Evolutionary conservation across 345 rosid species (phyloP).

Genomic region (Balakata baccata): DNA sequence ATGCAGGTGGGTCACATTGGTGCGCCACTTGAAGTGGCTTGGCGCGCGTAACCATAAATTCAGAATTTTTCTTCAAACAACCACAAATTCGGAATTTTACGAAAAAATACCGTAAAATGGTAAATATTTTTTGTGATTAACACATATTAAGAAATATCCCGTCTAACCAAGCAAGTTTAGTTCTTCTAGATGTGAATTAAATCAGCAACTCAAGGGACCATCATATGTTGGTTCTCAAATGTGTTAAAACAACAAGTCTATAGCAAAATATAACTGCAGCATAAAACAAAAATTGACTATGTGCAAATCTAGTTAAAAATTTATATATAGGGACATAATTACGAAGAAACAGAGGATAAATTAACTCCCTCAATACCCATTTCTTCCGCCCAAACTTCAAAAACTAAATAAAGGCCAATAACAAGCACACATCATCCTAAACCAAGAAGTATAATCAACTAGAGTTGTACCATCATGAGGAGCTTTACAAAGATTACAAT

Average conservation of each 20-base stretch:
- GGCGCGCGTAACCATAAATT: too few relatives aligned
- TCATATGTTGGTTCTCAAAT: neutral
- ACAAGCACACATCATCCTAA: neutral
- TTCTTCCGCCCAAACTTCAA: neutral
- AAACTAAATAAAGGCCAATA: neutral
- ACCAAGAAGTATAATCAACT: neutral
- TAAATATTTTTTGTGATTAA: too few relatives aligned
- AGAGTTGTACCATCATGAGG: slow-evolving; percentile 66
- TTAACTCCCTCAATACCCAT: neutral
- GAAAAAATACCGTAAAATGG: too few relatives aligned
- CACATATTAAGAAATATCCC: too few relatives aligned
- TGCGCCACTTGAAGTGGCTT: too few relatives aligned
- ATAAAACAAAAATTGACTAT: neutral
- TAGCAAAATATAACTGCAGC: neutral
- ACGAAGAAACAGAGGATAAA: neutral
- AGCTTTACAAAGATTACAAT: slow-evolving; percentile 67
- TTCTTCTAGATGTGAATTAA: neutral
- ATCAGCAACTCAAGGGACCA: neutral
- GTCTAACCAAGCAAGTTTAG: neutral
- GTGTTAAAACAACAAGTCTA: neutral
- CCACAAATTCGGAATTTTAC: too few relatives aligned
- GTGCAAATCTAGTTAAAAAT: too few relatives aligned
- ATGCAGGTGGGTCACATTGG: too few relatives aligned
- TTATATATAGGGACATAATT: neutral
- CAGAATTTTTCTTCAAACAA: too few relatives aligned